phyloP scores from a whole-genome alignment of 2,329 filamentous ascomycete species.

The Diaporthe australafricana region DNA sequence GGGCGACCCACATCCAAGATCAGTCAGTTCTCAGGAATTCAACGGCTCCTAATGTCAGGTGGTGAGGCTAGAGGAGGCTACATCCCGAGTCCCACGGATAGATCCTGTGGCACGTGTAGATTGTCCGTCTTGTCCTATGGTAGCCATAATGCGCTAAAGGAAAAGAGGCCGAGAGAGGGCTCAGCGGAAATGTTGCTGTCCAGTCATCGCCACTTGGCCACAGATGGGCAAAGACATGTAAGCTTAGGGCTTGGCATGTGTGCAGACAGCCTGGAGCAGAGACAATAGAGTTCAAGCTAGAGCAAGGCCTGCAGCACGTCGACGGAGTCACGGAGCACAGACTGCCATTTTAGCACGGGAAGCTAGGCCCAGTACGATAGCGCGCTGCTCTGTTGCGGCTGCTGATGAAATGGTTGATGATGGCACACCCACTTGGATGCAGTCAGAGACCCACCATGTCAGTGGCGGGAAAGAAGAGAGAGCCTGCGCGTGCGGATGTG shows the following conservation, averaged over 20 bases:
- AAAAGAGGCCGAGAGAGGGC: conserved; percentile 13
- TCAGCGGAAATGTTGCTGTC: conserved; percentile 3
- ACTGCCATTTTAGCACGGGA: conserved; percentile 11
- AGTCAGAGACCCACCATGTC: conserved; percentile 16
- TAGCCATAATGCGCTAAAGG: conserved; percentile 21
- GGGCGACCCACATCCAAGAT: neutral
- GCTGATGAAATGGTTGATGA: conserved; percentile 5
- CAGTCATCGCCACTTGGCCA: conserved; percentile 27
- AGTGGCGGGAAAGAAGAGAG: conserved; percentile 3
- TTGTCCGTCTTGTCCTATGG: conserved; percentile 8
- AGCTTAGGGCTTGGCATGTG: conserved; percentile 15
- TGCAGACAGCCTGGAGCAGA: neutral
- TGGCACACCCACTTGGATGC: conserved; percentile 28
- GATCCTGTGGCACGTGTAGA: conserved; percentile 9
- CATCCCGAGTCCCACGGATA: conserved; percentile 22
- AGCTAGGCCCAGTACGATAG: conserved; percentile 15
- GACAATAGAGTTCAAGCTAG: conserved; percentile 34
- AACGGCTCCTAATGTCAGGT: conserved; percentile 32
- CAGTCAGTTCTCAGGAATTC: neutral
- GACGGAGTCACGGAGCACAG: conserved; percentile 28
- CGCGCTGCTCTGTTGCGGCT: conserved; percentile 14
- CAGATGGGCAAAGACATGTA: conserved; percentile 10
- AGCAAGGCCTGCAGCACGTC: conserved; percentile 28
- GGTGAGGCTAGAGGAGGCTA: conserved; percentile 18
- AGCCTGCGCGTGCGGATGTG: neutral